Evolutionary conservation across 805 yeast genomes (phyloP).

Genomic region (Yamadazyma tumulicola): DNA sequence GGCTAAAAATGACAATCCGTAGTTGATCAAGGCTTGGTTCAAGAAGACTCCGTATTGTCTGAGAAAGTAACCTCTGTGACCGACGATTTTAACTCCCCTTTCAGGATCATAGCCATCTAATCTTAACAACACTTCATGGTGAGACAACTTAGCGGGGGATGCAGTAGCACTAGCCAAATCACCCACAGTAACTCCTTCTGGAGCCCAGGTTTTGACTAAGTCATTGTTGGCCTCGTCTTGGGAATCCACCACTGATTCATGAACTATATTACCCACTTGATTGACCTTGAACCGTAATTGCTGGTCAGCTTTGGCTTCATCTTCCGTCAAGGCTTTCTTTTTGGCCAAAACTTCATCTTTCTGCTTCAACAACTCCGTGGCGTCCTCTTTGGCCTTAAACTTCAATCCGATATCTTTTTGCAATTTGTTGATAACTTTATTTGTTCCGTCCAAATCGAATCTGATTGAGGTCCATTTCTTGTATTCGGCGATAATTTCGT

Average conservation of each 20-base stretch:
- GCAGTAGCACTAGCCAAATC: slow-evolving; percentile 75
- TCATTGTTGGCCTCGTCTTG: slow-evolving; percentile 89
- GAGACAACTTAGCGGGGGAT: slow-evolving; percentile 76
- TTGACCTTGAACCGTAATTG: slow-evolving; percentile 76
- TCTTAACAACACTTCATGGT: slow-evolving; percentile 91
- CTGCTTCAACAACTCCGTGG: slow-evolving; percentile 73
- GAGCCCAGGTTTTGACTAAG: slow-evolving; percentile 82
- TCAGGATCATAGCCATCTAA: slow-evolving; percentile 98
- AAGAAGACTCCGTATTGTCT: slow-evolving; percentile 94
- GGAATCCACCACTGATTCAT: slow-evolving; percentile 84
- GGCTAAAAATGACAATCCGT: slow-evolving; percentile 83
- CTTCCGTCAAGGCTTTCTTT: slow-evolving; percentile 61
- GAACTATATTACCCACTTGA: slow-evolving; percentile 91
- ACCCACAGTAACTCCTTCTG: slow-evolving; percentile 61
- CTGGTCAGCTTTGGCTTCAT: slow-evolving; percentile 78
- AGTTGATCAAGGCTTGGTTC: slow-evolving; percentile 96
- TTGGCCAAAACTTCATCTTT: slow-evolving; percentile 72
- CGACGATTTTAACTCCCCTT: slow-evolving; percentile 95
- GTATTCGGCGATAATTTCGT: slow-evolving; percentile 89
- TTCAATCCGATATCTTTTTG: slow-evolving; percentile 93
- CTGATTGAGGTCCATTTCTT: slow-evolving; percentile 81
- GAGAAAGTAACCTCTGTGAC: slow-evolving; percentile 97
- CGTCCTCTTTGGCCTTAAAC: slow-evolving; percentile 94
- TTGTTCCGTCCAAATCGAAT: slow-evolving; percentile 84
- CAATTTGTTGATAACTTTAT: slow-evolving; percentile 82